Base-by-base conservation (phyloP, 345 rosid genomes). In the Melastoma malabathricum region DNA sequence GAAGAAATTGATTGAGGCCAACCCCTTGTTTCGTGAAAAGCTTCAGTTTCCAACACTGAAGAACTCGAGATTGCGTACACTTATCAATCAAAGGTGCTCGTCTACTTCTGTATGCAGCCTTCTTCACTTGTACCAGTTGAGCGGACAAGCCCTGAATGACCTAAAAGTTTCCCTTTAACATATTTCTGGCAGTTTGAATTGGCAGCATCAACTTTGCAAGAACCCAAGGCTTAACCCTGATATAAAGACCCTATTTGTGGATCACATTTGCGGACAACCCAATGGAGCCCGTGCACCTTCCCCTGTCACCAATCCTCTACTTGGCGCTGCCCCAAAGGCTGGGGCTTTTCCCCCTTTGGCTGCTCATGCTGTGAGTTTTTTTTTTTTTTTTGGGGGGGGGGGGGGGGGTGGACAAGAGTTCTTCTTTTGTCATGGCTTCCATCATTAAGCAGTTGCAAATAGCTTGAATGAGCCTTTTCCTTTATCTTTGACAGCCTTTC, bases 151-250 rank as follows among this genome's bases (percentile, higher is more conserved):
- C 13, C 13, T 0, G n/a, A 16, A 13, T 17, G 50, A 48, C 51
- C 12, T 50, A 1, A 10, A 23, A 19, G 13, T 53, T 63, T 62
- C 31, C 50, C 54, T 13, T 10, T n/a, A 16, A 29, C 15, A 62
- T 20, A 50, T 59, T 52, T 38, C 41, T 53, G 61, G 69, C 78
- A 83, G 96, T 68, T 75, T 86, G 57, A 83, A 86, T 72, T 83
- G 92, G 92, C 95, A 86, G 75, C 92, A 83, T 68, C 88, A 80
- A 65, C 81, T 80, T 56, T 83, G 92, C 69, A 81, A 81, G 74
- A 83, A 75, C 58, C 86, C 89, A 15, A 86, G 89, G 84, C 52
- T 73, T 44, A 80, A 73, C 67, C 95, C 95, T 41, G 95, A 86
- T 69, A 75, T 73, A 58, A 86, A 80, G 73, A 80, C 92, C 48